Base-by-base conservation (phyloP, 352 stramenopile genomes). In the Plasmopara muralis region DNA sequence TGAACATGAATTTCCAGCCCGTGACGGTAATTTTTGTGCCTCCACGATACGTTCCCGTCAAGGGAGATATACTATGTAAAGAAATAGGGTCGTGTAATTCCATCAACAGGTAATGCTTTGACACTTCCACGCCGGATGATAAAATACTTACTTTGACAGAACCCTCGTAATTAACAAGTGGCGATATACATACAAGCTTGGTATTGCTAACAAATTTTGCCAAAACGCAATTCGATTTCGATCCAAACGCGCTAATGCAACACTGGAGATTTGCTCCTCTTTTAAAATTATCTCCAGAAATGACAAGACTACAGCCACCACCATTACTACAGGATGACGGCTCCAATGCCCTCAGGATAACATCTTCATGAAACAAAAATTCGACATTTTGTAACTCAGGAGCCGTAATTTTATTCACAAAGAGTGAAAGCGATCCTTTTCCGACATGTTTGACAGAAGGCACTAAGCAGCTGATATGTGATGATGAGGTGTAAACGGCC, bases 1-100 rank as follows among this genome's bases (percentile, higher is more conserved):
- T 82, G 9, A 78, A 62, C 9, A 69, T 14, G 42, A 90, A 87
- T 28, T 80, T 69, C 42, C 51, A 68, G 1, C 82, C 82, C 18
- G 57, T 12, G 9, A 93, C 56, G 10, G 33, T 43, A 5, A 89
- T 47, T 5, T 15, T 53, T 0, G 78, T 88, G 9, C 69, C 70
- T 9, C 82, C 82, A 18, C 53, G 29, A 31, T 56, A 68, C 1
- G 48, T 64, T 1, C 65, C 78, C 5, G 53, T 47, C 0, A 15
- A 4, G 12, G 78, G 78, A 7, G n/a, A 44, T 33, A 85, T 31
- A 1, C 47, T 43, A 0, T 50, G 52, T 14, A 83, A 47, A 4
- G 47, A 30, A 10, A 76, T 48, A 37, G 67, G 50, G 14, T 56
- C 41, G 16, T 78, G 60, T 14, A 78, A 28, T 39, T 70, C 34